Evolutionary conservation across 2,329 filamentous ascomycete genomes (phyloP).

Genomic region (Blastomyces parvus): DNA sequence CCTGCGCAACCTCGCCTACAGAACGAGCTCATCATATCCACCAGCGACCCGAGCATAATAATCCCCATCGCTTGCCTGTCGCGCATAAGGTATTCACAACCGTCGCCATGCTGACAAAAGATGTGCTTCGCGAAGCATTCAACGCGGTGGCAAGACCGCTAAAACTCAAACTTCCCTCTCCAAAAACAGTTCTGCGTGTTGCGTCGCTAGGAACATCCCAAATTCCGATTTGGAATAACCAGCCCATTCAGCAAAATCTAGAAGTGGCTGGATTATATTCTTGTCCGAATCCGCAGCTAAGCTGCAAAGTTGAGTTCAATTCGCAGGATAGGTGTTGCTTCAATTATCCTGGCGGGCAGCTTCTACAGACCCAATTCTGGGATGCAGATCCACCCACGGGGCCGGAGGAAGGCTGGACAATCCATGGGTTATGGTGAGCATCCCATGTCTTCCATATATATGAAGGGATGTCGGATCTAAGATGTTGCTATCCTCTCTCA

Average conservation of each 20-base stretch:
- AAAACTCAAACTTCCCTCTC: not conserved
- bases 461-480: constrained; percentile 3
- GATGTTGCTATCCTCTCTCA: constrained; percentile 15
- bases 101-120: not conserved
- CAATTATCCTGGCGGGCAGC: constrained; percentile 48
- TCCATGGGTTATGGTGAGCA: constrained; percentile 47
- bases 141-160: not conserved
- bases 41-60: not conserved
- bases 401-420: constrained; percentile 48
- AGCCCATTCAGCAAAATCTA: not conserved
- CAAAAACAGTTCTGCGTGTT: constrained; percentile 1
- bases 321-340: constrained; percentile 47
- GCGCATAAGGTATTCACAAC: not conserved
- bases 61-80: not conserved
- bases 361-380: constrained; percentile 54
- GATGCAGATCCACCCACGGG: constrained; percentile 47
- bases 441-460: not conserved
- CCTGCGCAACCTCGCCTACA: not conserved
- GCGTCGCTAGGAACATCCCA: not conserved
- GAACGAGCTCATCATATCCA: not conserved
- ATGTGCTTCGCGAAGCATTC: not conserved
- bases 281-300: constrained; percentile 38
- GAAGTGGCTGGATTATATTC: constrained; percentile 13
- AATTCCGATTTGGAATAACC: constrained; percentile 2
- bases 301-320: constrained; percentile 50